Evolutionary conservation across 257 asterid species (phyloP), one percentile per base, ranked within the genome.

Genomic region (Nicotiana undulata): DNA sequence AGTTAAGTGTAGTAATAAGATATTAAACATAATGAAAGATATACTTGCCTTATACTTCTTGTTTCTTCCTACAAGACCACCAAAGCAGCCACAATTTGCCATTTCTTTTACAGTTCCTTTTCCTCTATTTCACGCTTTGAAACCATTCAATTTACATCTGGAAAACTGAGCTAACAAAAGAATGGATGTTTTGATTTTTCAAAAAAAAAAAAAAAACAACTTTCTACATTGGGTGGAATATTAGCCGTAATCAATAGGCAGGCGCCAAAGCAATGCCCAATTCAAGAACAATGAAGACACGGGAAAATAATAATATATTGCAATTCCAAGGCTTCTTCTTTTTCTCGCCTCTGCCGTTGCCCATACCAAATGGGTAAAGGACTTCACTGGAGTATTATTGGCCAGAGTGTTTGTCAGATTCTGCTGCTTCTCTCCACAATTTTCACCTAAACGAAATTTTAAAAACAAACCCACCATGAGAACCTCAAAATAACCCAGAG

Each of bases 201-300:
- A n/a, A n/a, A n/a, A 22, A 37, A 60, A 56, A 64, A 6, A 7
- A 37, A 37, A 37, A 7, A 37, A 37, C 26, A 32, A 59, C 59
- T 86, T 88, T 80, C 63, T n/a, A 29, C 15, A 24, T 63, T 18
- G 63, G 49, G 46, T 18, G 81, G 10, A 55, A 76, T n/a, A 75
- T 89, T 86, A 90, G 88, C 91, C 93, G 82, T 88, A 89, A 86
- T 90, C 94, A 84, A 89, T 86, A 12, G 93, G 93, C 40, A 90
- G 79, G 79, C 80, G 82, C 92, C 85, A 82, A 82, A 90, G 82
- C 87, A 88, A 84, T 52, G 63, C 81, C 86, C 86, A 81, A 77
- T 80, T 81, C 74, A 79, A 79, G 61, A 82, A 81, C 76, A 61
- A 66, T 67, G 80, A 82, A 77, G 83, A 83, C 32, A 74, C 29